A percentile compares a stretch with the other conserved stretches of the same genome.
phyloP scores from a whole-genome alignment of 257 asterid species.

The Dorcoceras hygrometricum region DNA sequence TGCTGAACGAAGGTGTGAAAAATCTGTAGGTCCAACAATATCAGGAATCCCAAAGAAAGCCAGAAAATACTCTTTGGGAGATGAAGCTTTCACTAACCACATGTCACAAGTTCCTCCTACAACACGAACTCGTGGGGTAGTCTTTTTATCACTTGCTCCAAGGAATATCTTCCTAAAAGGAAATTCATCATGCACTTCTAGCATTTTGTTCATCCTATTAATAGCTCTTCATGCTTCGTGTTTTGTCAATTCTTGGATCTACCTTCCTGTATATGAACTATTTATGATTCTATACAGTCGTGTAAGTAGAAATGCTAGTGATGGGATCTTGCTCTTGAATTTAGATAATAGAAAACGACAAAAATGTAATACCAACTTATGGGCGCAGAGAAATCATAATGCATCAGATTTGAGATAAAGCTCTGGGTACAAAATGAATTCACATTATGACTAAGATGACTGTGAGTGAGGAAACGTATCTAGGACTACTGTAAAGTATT shows the following conservation, averaged over 20 bases:
- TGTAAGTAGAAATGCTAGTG: not conserved
- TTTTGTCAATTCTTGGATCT: not conserved
- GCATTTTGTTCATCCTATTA: not conserved
- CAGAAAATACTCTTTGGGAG: conserved; percentile 87
- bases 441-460: too few species aligned
- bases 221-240: not conserved
- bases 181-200: not conserved
- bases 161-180: not conserved
- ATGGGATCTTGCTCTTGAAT: not conserved
- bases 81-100: conserved; percentile 46
- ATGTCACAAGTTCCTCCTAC: conserved; percentile 34
- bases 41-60: conserved; percentile 77
- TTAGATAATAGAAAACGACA: not conserved
- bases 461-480: too few species aligned
- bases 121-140: conserved; percentile 68
- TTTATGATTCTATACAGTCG: too few species aligned
- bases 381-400: too few species aligned
- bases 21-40: conserved; percentile 20
- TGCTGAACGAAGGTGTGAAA: conserved; percentile 23
- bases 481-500: too few species aligned
- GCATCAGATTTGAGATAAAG: too few species aligned
- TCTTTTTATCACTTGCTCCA: not conserved
- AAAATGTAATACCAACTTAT: not conserved
- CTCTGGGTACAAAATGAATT: too few species aligned
- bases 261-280: not conserved